Conservation (phyloP, 768 basidiomycete genomes). For the Panaeolus papilionaceus region DNA sequence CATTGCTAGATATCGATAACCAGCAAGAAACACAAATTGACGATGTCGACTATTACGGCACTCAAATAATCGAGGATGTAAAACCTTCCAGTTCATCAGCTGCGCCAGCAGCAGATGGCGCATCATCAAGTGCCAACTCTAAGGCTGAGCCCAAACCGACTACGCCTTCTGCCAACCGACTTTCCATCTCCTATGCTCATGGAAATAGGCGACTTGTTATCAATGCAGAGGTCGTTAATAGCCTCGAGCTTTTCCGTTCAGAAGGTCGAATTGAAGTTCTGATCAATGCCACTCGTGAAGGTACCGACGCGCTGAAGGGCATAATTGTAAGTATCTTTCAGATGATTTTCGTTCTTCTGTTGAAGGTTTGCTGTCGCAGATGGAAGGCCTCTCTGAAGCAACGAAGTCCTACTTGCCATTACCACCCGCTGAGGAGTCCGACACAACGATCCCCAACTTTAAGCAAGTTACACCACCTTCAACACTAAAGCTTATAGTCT, state of each 20-base stretch:
- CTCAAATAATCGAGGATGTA: slow-evolving; percentile 24
- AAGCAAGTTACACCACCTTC: slow-evolving; percentile 57
- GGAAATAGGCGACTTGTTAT: slow-evolving; percentile 87
- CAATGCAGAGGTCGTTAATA: slow-evolving; percentile 86
- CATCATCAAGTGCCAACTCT: slow-evolving; percentile 38
- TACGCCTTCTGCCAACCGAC: slow-evolving; percentile 76
- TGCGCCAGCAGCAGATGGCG: slow-evolving; percentile 59
- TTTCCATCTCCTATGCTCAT: slow-evolving; percentile 96
- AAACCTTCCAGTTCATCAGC: slow-evolving; percentile 40
- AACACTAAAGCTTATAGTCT: slow-evolving; percentile 68
- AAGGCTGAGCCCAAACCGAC: slow-evolving; percentile 47
- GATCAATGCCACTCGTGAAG: slow-evolving; percentile 63
- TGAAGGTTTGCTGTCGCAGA: slow-evolving; percentile 44
- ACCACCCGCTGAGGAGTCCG: slow-evolving; percentile 53
- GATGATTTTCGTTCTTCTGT: slow-evolving; percentile 13
- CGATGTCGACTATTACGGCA: slow-evolving; percentile 23
- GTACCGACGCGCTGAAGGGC: slow-evolving; percentile 67
- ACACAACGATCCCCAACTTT: slow-evolving; percentile 79
- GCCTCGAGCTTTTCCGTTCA: slow-evolving; percentile 77
- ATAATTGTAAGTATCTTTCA: slow-evolving; percentile 59
- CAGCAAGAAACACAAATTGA: slow-evolving; percentile 33
- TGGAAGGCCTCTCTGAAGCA: slow-evolving; percentile 75
- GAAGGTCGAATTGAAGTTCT: slow-evolving; percentile 88
- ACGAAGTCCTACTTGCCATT: slow-evolving; percentile 75
- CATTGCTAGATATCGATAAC: slow-evolving; percentile 53